Evolutionary conservation across 495 filamentous ascomycete species (phyloP).

Genomic region (Annulohypoxylon bovei): DNA sequence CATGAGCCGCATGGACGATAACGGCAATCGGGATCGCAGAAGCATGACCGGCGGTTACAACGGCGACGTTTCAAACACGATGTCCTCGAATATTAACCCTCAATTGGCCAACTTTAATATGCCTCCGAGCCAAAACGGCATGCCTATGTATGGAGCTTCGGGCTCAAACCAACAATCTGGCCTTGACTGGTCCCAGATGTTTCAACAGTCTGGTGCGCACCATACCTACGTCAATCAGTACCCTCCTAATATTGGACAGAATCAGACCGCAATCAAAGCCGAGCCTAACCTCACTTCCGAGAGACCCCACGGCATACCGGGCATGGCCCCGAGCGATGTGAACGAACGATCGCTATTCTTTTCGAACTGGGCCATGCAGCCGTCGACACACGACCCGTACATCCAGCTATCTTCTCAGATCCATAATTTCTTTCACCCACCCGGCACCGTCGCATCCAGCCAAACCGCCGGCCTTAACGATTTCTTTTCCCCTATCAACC

Average conservation of each 20-base stretch:
- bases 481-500: conserved; percentile 66
- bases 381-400: conserved; percentile 58
- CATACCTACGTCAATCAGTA: conserved; percentile 69
- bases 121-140: conserved; percentile 61
- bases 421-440: conserved; percentile 64
- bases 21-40: conserved; percentile 61
- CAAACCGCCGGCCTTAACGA: conserved; percentile 55
- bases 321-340: conserved; percentile 53
- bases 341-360: conserved; percentile 49
- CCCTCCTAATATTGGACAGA: conserved; percentile 65
- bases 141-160: conserved; percentile 61
- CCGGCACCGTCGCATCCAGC: conserved; percentile 49
- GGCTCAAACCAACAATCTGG: conserved; percentile 54
- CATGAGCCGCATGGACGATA: conserved; percentile 63
- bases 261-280: conserved; percentile 63
- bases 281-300: conserved; percentile 55
- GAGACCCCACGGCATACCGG: conserved; percentile 53
- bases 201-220: conserved; percentile 70
- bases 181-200: conserved; percentile 77
- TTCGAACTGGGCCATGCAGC: conserved; percentile 53
- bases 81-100: conserved; percentile 65
- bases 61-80: conserved; percentile 61
- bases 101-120: conserved; percentile 66
- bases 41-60: conserved; percentile 63
- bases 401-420: conserved; percentile 63